Evolutionary conservation across 2,329 filamentous ascomycete genomes (phyloP).

Genomic region (Plectosphaerella plurivora): DNA sequence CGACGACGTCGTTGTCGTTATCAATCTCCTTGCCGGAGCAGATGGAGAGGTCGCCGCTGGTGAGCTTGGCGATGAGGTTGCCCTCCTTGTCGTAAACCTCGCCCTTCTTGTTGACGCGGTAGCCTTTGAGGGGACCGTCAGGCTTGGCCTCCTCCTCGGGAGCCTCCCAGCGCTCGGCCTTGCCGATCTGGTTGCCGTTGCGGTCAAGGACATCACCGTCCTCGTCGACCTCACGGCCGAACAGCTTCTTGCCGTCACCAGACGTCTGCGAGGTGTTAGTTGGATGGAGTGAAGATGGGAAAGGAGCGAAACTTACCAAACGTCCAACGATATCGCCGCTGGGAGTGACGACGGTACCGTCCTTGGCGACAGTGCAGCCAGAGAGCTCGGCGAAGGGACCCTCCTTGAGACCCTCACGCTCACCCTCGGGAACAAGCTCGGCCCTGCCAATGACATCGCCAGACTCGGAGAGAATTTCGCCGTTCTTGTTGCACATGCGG

Average conservation of each 20-base stretch:
- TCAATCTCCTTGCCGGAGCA: constrained; percentile 67
- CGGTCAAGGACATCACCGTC: constrained; percentile 80
- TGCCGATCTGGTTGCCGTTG: constrained; percentile 58
- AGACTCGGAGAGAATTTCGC: constrained; percentile 68
- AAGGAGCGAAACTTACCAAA: constrained; percentile 41
- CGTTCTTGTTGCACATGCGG: constrained; percentile 67
- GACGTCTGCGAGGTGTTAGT: no score
- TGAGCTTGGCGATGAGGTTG: constrained; percentile 61
- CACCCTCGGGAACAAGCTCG: constrained; percentile 63
- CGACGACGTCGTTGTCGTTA: constrained; percentile 66
- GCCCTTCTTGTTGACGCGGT: constrained; percentile 53
- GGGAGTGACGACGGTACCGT: constrained; percentile 62
- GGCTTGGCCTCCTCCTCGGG: constrained; percentile 42
- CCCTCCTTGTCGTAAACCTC: constrained; percentile 56
- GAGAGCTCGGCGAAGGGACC: constrained; percentile 65
- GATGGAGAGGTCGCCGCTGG: constrained; percentile 60
- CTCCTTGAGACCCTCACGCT: constrained; percentile 58
- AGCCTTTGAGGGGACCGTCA: constrained; percentile 47
- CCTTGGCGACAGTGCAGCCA: constrained; percentile 62
- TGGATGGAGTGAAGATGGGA: no score
- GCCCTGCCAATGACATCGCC: constrained; percentile 65
- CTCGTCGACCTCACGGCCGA: constrained; percentile 71
- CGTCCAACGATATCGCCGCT: constrained; percentile 69
- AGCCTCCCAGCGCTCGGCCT: constrained; percentile 53
- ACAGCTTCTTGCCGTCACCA: constrained; percentile 68